Evolutionary conservation across 2,329 filamentous ascomycete genomes (phyloP).

Genomic region (Aspergillus ustus): DNA sequence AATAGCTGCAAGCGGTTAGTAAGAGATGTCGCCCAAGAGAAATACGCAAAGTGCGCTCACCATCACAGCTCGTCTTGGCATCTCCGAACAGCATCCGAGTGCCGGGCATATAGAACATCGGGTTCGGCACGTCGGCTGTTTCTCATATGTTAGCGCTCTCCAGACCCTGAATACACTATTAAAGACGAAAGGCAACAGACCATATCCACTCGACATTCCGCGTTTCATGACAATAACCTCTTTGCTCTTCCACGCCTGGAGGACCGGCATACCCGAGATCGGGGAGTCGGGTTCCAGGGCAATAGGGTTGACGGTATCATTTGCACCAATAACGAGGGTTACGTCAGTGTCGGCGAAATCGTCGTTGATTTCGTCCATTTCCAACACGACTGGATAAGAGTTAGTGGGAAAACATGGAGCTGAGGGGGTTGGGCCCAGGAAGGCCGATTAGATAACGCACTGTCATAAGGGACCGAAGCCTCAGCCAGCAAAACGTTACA

Average conservation of each 20-base stretch:
- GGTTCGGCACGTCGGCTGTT: slow-evolving; percentile 83
- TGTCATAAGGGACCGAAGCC: slow-evolving; percentile 86
- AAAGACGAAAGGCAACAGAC: slow-evolving; percentile 50
- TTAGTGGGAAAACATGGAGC: slow-evolving; percentile 14
- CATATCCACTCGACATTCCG: slow-evolving; percentile 85
- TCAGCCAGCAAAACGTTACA: slow-evolving; percentile 91
- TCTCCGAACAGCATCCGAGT: slow-evolving; percentile 93
- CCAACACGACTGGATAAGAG: slow-evolving; percentile 66
- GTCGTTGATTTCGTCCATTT: slow-evolving; percentile 97
- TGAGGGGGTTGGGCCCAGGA: background rate
- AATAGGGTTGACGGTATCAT: slow-evolving; percentile 91
- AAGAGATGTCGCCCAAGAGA: background rate
- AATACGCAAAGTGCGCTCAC: slow-evolving; percentile 48
- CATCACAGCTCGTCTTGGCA: slow-evolving; percentile 81
- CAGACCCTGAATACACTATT: background rate
- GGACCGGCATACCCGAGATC: slow-evolving; percentile 90
- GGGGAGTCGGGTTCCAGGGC: slow-evolving; percentile 80
- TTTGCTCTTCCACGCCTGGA: slow-evolving; percentile 94
- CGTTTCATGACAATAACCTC: slow-evolving; percentile 93
- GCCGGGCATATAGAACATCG: slow-evolving; percentile 90
- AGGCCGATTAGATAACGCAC: slow-evolving; percentile 36
- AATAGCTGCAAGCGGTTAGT: slow-evolving; percentile 42
- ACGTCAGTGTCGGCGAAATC: slow-evolving; percentile 86
- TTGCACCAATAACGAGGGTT: slow-evolving; percentile 86
- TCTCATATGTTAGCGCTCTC: slow-evolving; percentile 13